Evolutionary conservation across 2,329 filamentous ascomycete species (phyloP), one percentile per base, ranked within the genome.

Genomic region (Pezicula radicicola): DNA sequence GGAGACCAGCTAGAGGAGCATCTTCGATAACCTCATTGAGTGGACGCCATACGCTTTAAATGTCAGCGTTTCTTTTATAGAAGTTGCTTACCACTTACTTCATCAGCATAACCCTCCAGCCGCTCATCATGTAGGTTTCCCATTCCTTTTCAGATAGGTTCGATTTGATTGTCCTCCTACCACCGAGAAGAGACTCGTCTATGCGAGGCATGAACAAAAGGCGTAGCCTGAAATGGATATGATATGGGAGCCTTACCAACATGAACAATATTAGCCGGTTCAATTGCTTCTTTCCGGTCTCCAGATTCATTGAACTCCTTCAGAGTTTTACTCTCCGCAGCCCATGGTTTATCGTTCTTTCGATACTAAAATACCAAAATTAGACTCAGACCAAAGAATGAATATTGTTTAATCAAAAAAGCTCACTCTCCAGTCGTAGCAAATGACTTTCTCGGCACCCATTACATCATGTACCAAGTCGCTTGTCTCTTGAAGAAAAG

Each of bases 1-100:
- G 56, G 47, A 39, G 58, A 63, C 64, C 59, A 66, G 36, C 59
- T 61, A 15, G 49, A 51, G 43, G 41, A n/a, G 56, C 33, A 53
- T 57, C 39, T 49, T 53, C 36, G 46, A 41, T 16, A 12, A 41
- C 39, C 8, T 10, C 39, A 18, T 12, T 18, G 39, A 41, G 16
- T 12, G 39, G 39, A 8, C 39, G 9, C 39, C 39, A 41, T 41
- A 41, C 39, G 16, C 39, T 41, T 8, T 8, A 41, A 10, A 8
- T 41, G 9, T 41, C 8, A 41, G 39, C 39, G 8, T 16, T 10
- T 12, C 10, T 18, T 16, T 16, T 18, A 41, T 8, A 18, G 10
- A 8, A 8, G 39, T 8, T 18, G 8, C 10, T 9, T 18, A 41
- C 8, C 8, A 16, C 16, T 10, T 16, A 41, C 39, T 41, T 41